These are phyloP conservation scores for Arachis stenosperma DNA, from an alignment of 306 rosid species.

Conservation along the genomic window DNA sequence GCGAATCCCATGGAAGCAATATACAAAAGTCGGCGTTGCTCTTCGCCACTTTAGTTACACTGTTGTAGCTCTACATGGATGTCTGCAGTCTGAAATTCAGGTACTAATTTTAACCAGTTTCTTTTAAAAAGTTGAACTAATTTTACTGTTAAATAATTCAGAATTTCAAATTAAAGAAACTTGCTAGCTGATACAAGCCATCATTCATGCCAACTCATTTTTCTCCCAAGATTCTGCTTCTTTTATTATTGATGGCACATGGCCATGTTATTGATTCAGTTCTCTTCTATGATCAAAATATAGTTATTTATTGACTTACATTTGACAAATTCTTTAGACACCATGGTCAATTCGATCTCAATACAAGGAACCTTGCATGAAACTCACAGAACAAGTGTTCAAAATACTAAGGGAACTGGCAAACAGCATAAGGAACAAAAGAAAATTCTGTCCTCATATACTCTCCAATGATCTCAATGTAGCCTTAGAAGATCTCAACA, in stretches of 20 bases:
- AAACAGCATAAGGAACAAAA: constrained; percentile 62
- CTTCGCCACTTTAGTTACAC: constrained; percentile 92
- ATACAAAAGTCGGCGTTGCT: constrained; percentile 75
- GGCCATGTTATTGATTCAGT: too few relatives aligned
- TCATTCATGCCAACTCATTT: constrained; percentile 20
- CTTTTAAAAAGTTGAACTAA: constrained; percentile 37
- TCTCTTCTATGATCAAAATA: too few relatives aligned
- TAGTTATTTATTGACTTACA: not conserved
- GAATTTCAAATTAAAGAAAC: not conserved
- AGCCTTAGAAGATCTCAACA: constrained; percentile 70
- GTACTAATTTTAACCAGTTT: constrained; percentile 37
- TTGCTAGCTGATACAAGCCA: not conserved
- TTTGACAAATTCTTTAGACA: constrained; percentile 47
- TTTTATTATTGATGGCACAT: not conserved
- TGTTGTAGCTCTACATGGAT: constrained; percentile 88
- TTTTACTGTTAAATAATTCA: not conserved
- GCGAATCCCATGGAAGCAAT: constrained; percentile 80
- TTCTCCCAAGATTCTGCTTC: not conserved
- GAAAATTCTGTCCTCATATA: constrained; percentile 62
- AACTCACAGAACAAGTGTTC: constrained; percentile 69
- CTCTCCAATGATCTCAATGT: constrained; percentile 67
- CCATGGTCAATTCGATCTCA: constrained; percentile 60
- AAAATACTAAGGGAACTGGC: constrained; percentile 65
- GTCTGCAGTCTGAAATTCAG: constrained; percentile 83
- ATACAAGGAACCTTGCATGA: constrained; percentile 74